Percentiles rank a stretch among this genome's conserved stretches.
These are phyloP conservation scores for Colletotrichum sublineola DNA, from an alignment of 2,329 filamentous ascomycete genomes.

Conservation along the genomic window DNA sequence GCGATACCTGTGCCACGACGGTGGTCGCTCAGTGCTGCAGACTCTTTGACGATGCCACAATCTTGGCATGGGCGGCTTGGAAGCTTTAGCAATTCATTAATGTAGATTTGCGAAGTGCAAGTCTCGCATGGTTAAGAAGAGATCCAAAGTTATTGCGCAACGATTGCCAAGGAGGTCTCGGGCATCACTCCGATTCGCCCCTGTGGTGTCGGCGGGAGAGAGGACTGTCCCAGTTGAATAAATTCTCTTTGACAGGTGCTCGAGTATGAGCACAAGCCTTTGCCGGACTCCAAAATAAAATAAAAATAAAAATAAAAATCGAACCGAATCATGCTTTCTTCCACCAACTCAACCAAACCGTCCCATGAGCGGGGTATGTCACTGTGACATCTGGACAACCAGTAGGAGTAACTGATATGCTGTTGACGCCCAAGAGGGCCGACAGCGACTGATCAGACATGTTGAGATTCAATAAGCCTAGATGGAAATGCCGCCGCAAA, in stretches of 20 bases:
- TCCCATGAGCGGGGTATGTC: not conserved
- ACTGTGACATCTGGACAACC: too few relatives aligned
- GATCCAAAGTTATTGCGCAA: not conserved
- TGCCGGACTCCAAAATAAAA: not conserved
- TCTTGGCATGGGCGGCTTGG: not conserved
- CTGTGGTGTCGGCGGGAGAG: not conserved
- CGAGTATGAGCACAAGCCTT: not conserved
- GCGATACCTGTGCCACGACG: not conserved
- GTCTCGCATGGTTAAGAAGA: conserved; percentile 3
- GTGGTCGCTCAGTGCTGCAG: not conserved
- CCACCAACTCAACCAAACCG: not conserved
- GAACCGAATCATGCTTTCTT: not conserved
- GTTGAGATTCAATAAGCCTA: not conserved
- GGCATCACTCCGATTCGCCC: not conserved
- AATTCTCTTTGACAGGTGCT: conserved; percentile 1
- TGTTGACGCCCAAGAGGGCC: too few relatives aligned
- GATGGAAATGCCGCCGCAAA: not conserved
- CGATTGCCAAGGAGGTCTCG: not conserved
- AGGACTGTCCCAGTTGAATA: not conserved
- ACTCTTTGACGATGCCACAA: not conserved
- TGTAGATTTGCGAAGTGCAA: not conserved
- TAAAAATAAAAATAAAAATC: too few relatives aligned
- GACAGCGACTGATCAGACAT: not conserved
- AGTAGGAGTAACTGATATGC: not conserved
- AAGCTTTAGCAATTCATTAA: not conserved